Base-by-base conservation (phyloP, 176 grass and related monocot genomes). In the Microstegium vimineum region DNA sequence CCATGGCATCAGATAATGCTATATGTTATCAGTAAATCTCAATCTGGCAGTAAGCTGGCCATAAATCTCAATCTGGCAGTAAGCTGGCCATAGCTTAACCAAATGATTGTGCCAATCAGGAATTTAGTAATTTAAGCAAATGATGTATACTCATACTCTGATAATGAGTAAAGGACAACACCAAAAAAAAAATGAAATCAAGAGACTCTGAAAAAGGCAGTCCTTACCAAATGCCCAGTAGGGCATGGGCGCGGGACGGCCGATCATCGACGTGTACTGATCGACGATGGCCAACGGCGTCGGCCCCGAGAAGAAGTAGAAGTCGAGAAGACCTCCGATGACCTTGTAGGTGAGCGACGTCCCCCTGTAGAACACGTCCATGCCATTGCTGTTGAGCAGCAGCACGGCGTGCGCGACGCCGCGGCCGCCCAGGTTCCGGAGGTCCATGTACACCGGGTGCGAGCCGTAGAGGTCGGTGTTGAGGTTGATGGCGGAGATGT, bases 391-490 rank as follows among this genome's bases (percentile, higher is more conserved):
- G 81, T 93, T 98, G 73, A 98, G 95, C 74, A 98, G 82, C 69
- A 98, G 86, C 61, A 98, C 95, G 35, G 83, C 95, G 65, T 98
- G 95, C 2, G 95, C 90, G 18, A 81, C 81, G 74, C 85, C 92
- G 23, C 65, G 87, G 43, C 90, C 90, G 20, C 3, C 86, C 6
- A 73, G 22, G 27, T 42, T 92, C 33, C 95, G 83, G 5, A 98
- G 87, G 84, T 98, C 95, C 83, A 98, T 87, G 78, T 93, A 98
- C 51, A 94, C 88, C 13, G 95, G 95, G 51, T 98, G 95, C 56
- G 95, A 98, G 20, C 95, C 95, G 73, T 98, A 98, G 79, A 94
- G 88, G 73, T 98, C 92, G 9, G 88, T 94, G 84, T 94, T 92
- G 61, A 98, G 86, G 85, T 98, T 94, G 69, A 91, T 93, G 59